Evolutionary conservation across 2,329 filamentous ascomycete species (phyloP), one percentile per base, ranked within the genome.

Genomic region (Geoglossum cookeanum): DNA sequence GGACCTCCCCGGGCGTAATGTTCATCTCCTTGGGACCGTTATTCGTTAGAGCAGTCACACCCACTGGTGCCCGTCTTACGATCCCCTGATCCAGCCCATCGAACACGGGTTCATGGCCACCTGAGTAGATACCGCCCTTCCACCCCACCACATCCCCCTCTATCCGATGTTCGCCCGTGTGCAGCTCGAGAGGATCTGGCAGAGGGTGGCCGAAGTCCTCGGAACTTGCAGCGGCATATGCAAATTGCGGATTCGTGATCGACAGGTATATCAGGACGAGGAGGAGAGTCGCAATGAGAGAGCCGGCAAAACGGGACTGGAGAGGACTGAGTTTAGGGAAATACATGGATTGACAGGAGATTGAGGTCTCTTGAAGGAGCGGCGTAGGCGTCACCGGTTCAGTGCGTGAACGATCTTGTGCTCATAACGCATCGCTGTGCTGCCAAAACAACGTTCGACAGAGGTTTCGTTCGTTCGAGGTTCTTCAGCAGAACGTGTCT

Each of bases 291-390:
- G 81, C 79, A 64, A 78, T 72, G 56, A 84, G 67, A 58, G 83
- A 85, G 64, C 82, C 80, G 66, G 78, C 78, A 65, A 87, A 78
- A 66, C 84, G 83, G 71, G 81, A 84, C 72, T 86, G 85, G 63
- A 86, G 72, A 64, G 78, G 80, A 67, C 78, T 82, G 68, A 83
- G 76, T 69, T 82, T 71, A 35, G 68, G 69, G 63, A 70, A 71
- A 65, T 70, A 70, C 68, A 70, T 70, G 32, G 30, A 53, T 53
- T 8, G 30, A 35, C 15, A 22, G 42, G 42, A 45, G 15, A 45
- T 45, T n/a, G 15, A 44, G 9, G n/a, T 45, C 42, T 45, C 42
- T 45, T 22, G n/a, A 22, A 17, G 4, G 42, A 44, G 42, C 22
- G 13, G 13, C 22, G 42, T 9, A 22, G 22, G 42, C 42, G 15